Percentiles rank a stretch among this genome's conserved stretches.
Conservation (phyloP, 1,139 yeast genomes). For the Geotrichum restrictum region DNA sequence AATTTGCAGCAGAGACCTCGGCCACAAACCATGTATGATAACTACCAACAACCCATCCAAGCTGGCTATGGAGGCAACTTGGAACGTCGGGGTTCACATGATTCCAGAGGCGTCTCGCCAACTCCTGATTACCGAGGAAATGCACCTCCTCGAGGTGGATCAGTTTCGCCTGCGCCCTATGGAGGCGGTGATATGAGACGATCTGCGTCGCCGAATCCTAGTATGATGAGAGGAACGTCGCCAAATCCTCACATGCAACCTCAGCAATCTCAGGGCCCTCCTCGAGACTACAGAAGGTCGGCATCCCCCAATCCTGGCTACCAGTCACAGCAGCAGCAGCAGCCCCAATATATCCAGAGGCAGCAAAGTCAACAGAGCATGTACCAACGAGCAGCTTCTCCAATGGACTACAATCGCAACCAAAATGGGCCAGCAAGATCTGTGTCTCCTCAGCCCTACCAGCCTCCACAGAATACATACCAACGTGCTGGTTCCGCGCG, state of each 20-base stretch:
- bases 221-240: conserved; percentile 24
- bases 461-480: conserved; percentile 10
- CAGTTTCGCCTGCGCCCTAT: conserved; percentile 13
- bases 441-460: conserved; percentile 10
- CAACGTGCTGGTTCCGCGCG: conserved; percentile 12
- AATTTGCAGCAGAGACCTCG: conserved; percentile 5
- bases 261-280: conserved; percentile 5
- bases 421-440: conserved; percentile 1
- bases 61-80: conserved; percentile 11
- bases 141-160: conserved; percentile 2
- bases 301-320: conserved; percentile 21
- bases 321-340: conserved; percentile 12
- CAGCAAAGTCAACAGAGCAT: conserved; percentile 7
- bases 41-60: conserved; percentile 10
- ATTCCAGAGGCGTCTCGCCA: conserved; percentile 6
- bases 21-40: conserved; percentile 19
- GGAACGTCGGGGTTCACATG: conserved; percentile 12
- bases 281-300: conserved; percentile 6
- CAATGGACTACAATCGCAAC: conserved; percentile 9
- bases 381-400: conserved; percentile 15
- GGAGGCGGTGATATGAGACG: conserved; percentile 6
- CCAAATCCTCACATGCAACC: conserved; percentile 24
- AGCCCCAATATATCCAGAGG: conserved; percentile 8
- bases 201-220: conserved; percentile 14
- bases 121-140: conserved; percentile 8